phyloP scores from a whole-genome alignment of 2,329 filamentous ascomycete species.

The Lachnellula suecica region DNA sequence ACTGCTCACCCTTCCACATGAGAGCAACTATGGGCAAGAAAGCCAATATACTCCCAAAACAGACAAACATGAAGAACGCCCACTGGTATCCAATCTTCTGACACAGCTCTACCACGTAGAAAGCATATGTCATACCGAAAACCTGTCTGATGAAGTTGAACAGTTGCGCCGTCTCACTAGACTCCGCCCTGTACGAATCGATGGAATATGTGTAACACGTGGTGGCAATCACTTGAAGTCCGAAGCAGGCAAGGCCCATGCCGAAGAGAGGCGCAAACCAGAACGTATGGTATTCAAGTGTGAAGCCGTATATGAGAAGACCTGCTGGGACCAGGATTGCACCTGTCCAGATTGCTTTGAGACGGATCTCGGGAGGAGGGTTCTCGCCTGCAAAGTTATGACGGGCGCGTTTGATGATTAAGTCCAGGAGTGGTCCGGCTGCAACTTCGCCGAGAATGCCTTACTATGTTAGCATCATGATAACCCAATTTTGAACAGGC shows the following conservation, averaged over 20 bases:
- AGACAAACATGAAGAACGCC: slow-evolving; percentile 7
- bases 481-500: neutral
- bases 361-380: slow-evolving; percentile 25
- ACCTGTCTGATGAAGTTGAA: slow-evolving; percentile 28
- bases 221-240: slow-evolving; percentile 29
- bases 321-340: slow-evolving; percentile 29
- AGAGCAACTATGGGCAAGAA: slow-evolving; percentile 8
- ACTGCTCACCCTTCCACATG: slow-evolving; percentile 9
- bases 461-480: neutral
- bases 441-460: slow-evolving; percentile 13
- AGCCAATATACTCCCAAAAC: slow-evolving; percentile 8
- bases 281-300: slow-evolving; percentile 28
- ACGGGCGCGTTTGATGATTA: slow-evolving; percentile 9
- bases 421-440: slow-evolving; percentile 7
- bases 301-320: slow-evolving; percentile 34
- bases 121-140: slow-evolving; percentile 28
- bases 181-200: slow-evolving; percentile 26
- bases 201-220: slow-evolving; percentile 27
- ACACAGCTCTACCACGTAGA: slow-evolving; percentile 23
- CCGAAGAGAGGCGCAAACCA: slow-evolving; percentile 30
- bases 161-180: slow-evolving; percentile 23
- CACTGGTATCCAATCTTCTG: slow-evolving; percentile 10
- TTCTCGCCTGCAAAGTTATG: slow-evolving; percentile 7
- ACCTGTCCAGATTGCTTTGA: slow-evolving; percentile 29
- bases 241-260: slow-evolving; percentile 29